Evolutionary conservation across 257 asterid genomes (phyloP).

Genomic region (Euphrasia confusa): DNA sequence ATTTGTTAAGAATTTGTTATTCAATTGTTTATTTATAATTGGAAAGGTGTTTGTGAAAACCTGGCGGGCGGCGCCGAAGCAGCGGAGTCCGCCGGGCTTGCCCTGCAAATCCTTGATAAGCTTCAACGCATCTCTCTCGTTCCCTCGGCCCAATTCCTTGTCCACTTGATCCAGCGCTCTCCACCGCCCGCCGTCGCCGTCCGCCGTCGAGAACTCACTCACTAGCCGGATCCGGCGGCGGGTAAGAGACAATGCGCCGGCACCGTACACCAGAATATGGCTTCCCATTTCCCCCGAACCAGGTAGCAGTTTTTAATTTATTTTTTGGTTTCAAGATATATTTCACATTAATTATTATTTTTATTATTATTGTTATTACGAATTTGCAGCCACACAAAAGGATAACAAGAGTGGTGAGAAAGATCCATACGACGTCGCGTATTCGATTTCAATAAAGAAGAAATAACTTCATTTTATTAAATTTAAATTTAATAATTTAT

Average conservation of each 20-base stretch:
- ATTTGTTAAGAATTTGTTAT: no score
- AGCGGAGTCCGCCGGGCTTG: constrained; percentile 60
- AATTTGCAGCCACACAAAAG: constrained; percentile 28
- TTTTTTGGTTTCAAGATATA: background rate
- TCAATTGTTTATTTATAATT: no score
- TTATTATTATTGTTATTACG: background rate
- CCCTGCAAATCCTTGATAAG: constrained; percentile 66
- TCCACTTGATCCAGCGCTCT: constrained; percentile 64
- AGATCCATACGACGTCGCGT: background rate
- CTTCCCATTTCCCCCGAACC: constrained; percentile 24
- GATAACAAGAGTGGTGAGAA: background rate
- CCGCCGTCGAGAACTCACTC: constrained; percentile 19
- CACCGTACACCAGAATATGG: constrained; percentile 22
- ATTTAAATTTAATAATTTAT: no score
- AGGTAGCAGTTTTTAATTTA: background rate
- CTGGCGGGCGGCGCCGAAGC: constrained; percentile 91
- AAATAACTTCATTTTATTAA: no score
- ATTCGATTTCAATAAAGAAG: no score
- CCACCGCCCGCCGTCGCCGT: constrained; percentile 31
- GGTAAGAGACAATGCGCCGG: constrained; percentile 19
- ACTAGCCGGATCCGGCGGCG: constrained; percentile 25
- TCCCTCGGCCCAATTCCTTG: constrained; percentile 62
- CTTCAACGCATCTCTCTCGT: constrained; percentile 70
- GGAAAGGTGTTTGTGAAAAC: constrained; percentile 30
- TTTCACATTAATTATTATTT: background rate